Evolutionary conservation across 106 monocot species (phyloP).

Genomic region (Amphibolis antarctica): DNA sequence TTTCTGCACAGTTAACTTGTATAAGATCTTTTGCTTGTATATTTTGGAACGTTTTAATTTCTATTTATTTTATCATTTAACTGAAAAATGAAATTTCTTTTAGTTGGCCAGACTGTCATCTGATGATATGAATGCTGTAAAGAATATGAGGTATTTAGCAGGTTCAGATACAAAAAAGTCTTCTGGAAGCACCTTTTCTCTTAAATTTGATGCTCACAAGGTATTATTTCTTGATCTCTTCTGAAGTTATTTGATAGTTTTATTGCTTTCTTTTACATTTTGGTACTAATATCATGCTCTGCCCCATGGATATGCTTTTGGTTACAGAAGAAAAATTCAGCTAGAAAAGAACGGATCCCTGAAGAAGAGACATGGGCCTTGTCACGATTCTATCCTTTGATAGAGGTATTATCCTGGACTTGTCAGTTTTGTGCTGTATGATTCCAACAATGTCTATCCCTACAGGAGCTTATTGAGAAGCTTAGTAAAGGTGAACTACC

Average conservation of each 20-base stretch:
- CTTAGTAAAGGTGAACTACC: slow-evolving; percentile 72
- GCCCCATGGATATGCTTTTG: slow-evolving; percentile 2
- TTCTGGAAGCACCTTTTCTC: slow-evolving; percentile 57
- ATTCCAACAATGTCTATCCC: not conserved
- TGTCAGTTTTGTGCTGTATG: not conserved
- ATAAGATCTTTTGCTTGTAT: too few species aligned
- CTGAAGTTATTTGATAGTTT: too few species aligned
- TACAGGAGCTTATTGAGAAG: slow-evolving; percentile 88
- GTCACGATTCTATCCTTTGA: slow-evolving; percentile 85
- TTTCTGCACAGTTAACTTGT: too few species aligned
- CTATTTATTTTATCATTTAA: not conserved
- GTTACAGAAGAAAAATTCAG: slow-evolving; percentile 68
- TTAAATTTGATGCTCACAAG: slow-evolving; percentile 82
- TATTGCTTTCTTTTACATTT: too few species aligned
- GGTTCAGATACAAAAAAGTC: slow-evolving; percentile 55
- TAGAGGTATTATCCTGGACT: slow-evolving; percentile 57
- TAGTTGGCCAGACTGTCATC: slow-evolving; percentile 78
- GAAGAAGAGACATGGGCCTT: slow-evolving; percentile 76
- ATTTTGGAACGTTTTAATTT: too few species aligned
- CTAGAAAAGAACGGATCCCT: slow-evolving; percentile 59
- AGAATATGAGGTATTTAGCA: slow-evolving; percentile 79
- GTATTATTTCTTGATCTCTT: slow-evolving; percentile 13
- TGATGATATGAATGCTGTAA: slow-evolving; percentile 93
- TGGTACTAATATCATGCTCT: not conserved
- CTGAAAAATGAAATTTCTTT: not conserved